Evolutionary conservation across 768 basidiomycete genomes (phyloP).

Genomic region (Nevesoporus exiguus): DNA sequence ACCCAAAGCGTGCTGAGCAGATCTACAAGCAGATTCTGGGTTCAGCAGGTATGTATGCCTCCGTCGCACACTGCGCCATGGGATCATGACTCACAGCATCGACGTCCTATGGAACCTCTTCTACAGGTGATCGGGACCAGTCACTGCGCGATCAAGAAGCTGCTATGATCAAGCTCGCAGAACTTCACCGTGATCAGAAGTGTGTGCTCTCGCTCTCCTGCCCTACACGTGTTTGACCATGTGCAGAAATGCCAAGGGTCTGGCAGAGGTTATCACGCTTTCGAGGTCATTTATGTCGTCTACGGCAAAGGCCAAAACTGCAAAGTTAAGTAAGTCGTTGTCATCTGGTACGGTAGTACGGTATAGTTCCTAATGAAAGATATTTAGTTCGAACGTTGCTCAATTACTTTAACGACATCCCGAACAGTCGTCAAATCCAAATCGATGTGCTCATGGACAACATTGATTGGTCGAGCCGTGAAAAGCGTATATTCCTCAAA

Average conservation of each 20-base stretch:
- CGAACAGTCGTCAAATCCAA: constrained; percentile 69
- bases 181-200: constrained; percentile 84
- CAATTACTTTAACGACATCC: constrained; percentile 80
- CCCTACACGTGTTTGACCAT: not conserved
- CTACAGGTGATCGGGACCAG: constrained; percentile 48
- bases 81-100: constrained; percentile 21
- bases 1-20: constrained; percentile 62
- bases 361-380: not conserved
- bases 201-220: constrained; percentile 33
- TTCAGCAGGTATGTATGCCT: constrained; percentile 31
- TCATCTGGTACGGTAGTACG: not conserved
- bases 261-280: constrained; percentile 82
- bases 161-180: constrained; percentile 81
- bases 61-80: not conserved
- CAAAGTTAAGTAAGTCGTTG: constrained; percentile 71
- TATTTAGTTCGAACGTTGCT: constrained; percentile 85
- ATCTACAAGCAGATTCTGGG: constrained; percentile 72
- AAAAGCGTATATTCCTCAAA: constrained; percentile 94
- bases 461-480: constrained; percentile 85
- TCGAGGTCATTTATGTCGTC: constrained; percentile 86
- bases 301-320: constrained; percentile 97
- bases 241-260: constrained; percentile 73
- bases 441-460: constrained; percentile 86
- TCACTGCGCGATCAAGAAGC: constrained; percentile 76
- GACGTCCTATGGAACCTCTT: constrained; percentile 32